Evolutionary conservation across 83 land plant species (phyloP).

Genomic region (Picea engelmannii): DNA sequence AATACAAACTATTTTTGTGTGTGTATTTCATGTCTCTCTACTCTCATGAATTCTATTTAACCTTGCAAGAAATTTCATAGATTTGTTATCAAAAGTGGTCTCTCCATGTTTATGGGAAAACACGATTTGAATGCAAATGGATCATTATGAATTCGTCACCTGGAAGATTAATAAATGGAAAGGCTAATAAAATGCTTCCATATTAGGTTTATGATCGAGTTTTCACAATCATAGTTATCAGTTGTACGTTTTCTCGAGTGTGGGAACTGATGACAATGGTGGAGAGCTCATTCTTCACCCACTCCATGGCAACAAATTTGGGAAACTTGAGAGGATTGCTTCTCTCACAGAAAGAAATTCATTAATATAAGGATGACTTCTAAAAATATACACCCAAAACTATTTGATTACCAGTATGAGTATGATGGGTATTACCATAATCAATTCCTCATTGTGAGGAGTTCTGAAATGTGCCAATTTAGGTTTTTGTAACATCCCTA

Average conservation of each 20-base stretch:
- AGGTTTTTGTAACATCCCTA: too few species aligned
- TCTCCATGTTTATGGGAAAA: constrained; percentile 19
- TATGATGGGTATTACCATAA: too few species aligned
- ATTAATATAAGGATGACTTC: too few species aligned
- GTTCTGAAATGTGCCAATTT: too few species aligned
- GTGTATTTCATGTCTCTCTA: too few species aligned
- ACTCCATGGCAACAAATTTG: too few species aligned
- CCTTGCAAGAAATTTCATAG: too few species aligned
- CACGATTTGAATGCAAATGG: constrained; percentile 37
- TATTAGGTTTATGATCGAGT: constrained; percentile 45
- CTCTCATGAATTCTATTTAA: too few species aligned
- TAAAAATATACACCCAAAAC: too few species aligned
- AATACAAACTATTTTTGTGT: too few species aligned
- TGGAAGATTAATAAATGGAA: constrained; percentile 40
- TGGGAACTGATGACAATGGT: constrained; percentile 51
- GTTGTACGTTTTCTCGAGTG: constrained; percentile 53
- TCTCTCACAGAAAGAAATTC: constrained; percentile 39
- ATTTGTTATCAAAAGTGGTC: constrained; percentile 9
- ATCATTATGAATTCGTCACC: constrained; percentile 56
- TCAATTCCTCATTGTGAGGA: too few species aligned
- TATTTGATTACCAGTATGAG: too few species aligned
- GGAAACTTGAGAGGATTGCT: constrained; percentile 28
- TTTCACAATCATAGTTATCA: constrained; percentile 52
- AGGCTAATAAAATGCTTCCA: constrained; percentile 35
- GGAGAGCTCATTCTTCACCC: constrained; percentile 36